phyloP scores from a whole-genome alignment of 495 filamentous ascomycete species.

The Neurospora terricola region DNA sequence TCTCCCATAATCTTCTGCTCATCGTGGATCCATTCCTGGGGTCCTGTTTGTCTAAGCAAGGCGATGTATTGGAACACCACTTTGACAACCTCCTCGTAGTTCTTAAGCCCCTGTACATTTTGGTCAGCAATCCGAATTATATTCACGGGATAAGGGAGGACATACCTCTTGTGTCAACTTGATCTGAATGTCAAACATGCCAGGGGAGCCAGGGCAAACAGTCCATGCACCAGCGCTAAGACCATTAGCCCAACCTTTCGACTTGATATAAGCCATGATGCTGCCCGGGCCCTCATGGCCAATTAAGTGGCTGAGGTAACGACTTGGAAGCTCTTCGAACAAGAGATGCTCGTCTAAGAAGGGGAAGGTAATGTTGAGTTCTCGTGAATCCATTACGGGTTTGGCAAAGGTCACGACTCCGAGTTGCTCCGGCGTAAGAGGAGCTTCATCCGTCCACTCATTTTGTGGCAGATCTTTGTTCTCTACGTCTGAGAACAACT shows the following conservation, averaged over 20 bases:
- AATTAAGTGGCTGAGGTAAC: conserved; percentile 88
- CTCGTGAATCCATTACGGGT: conserved; percentile 87
- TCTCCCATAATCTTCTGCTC: conserved; percentile 84
- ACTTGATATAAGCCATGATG: conserved; percentile 90
- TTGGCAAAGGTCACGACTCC: conserved; percentile 84
- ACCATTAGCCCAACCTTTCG: conserved; percentile 89
- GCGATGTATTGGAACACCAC: conserved; percentile 90
- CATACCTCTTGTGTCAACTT: conserved; percentile 73
- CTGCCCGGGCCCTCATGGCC: conserved; percentile 96
- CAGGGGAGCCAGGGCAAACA: conserved; percentile 71
- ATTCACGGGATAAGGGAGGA: background rate
- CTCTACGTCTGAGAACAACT: conserved; percentile 71
- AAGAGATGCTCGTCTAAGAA: conserved; percentile 81
- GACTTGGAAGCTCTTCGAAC: conserved; percentile 74
- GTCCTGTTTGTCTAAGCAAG: conserved; percentile 68
- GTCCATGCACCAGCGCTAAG: conserved; percentile 68
- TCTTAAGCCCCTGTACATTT: conserved; percentile 43
- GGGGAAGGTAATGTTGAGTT: conserved; percentile 78
- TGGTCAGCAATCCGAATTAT: conserved; percentile 3
- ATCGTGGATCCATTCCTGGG: conserved; percentile 86
- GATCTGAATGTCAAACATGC: conserved; percentile 69
- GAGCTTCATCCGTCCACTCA: conserved; percentile 66
- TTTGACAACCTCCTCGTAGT: conserved; percentile 82
- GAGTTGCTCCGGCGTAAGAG: conserved; percentile 57
- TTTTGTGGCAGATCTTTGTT: conserved; percentile 81